These are phyloP conservation scores for Nicotiana obtusifolia DNA, from an alignment of 257 asterid species.

Conservation along the genomic window DNA sequence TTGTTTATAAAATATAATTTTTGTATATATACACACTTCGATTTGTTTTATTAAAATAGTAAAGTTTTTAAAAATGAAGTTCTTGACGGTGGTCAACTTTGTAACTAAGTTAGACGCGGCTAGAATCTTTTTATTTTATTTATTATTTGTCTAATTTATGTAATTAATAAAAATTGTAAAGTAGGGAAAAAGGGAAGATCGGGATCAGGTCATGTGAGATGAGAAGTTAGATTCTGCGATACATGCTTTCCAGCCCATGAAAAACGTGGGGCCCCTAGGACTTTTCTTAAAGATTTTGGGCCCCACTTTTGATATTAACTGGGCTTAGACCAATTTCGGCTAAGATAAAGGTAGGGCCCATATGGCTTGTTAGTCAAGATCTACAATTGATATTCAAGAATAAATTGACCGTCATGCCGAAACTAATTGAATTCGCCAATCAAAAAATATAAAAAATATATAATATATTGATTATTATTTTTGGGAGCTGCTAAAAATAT, in stretches of 20 bases:
- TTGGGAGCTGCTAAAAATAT: too few relatives aligned
- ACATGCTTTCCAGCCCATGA: conserved; percentile 27
- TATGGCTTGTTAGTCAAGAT: neutral
- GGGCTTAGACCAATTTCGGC: neutral
- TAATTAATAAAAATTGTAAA: neutral
- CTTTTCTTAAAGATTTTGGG: neutral
- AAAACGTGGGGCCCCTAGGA: neutral
- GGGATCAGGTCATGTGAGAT: neutral
- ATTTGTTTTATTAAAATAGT: too few relatives aligned
- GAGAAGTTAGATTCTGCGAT: conserved; percentile 1
- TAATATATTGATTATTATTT: too few relatives aligned
- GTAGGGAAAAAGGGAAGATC: neutral
- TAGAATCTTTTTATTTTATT: neutral
- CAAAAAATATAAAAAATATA: too few relatives aligned
- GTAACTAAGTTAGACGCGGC: neutral
- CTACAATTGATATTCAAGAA: neutral
- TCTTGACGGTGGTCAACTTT: neutral
- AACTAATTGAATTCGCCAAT: too few relatives aligned
- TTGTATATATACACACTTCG: too few relatives aligned
- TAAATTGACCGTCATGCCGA: too few relatives aligned
- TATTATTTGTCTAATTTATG: neutral
- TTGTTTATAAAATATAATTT: too few relatives aligned
- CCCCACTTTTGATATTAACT: conserved; percentile 6
- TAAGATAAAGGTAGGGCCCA: neutral
- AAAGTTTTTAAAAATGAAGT: neutral